These are phyloP conservation scores for Tetradesmus obliquus DNA, from an alignment of 139 green algal species.

Conservation along the genomic window DNA sequence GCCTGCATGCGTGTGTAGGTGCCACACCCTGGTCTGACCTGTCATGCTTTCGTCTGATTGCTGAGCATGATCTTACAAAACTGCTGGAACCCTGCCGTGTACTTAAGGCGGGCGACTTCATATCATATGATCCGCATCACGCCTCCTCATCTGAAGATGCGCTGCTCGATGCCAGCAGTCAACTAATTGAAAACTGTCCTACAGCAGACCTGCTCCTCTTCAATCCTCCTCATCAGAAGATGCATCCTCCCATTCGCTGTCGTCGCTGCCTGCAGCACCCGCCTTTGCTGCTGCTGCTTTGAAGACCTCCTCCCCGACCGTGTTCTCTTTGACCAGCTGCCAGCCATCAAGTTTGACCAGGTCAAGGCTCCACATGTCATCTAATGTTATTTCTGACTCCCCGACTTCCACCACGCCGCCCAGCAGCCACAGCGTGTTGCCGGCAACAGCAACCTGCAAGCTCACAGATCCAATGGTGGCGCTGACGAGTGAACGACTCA, in stretches of 20 bases:
- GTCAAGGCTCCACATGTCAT: conserved; percentile 95
- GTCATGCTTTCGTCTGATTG: no score
- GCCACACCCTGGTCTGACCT: no score
- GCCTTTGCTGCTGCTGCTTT: conserved; percentile 52
- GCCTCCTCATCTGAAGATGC: no score
- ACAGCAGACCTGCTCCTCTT: background rate
- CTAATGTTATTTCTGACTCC: conserved; percentile 80
- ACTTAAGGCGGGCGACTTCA: no score
- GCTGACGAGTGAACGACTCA: conserved; percentile 32
- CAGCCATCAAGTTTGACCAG: conserved; percentile 89
- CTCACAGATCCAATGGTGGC: background rate
- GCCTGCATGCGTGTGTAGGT: no score
- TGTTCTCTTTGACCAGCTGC: conserved; percentile 79
- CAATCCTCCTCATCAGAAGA: background rate
- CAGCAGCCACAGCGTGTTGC: conserved; percentile 90
- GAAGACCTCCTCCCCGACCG: conserved; percentile 79
- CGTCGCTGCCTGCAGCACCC: conserved; percentile 54
- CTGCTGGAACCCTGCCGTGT: no score
- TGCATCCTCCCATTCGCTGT: conserved; percentile 49
- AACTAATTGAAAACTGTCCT: no score
- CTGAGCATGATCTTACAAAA: no score
- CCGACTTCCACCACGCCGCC: conserved; percentile 85
- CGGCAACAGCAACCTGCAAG: conserved; percentile 69
- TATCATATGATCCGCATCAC: no score
- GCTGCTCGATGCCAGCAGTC: no score